Percentiles rank a stretch among this genome's conserved stretches.
Conservation (phyloP, 1,284 basidiomycete genomes). For the Ustilago nuda region DNA sequence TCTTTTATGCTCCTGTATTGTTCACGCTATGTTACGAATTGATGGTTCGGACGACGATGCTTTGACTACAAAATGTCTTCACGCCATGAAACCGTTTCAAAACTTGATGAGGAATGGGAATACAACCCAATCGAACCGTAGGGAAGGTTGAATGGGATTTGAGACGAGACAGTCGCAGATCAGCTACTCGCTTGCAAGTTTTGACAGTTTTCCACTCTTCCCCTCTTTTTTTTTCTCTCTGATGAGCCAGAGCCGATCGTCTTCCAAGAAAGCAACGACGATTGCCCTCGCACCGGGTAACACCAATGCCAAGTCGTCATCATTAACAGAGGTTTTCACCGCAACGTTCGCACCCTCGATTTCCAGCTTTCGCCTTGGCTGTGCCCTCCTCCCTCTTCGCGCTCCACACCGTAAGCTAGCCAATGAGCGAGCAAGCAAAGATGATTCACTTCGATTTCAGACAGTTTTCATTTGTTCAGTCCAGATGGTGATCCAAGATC, state of each 20-base stretch:
- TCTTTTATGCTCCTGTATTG: too few species aligned
- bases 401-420: background rate
- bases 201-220: background rate
- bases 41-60: conserved; percentile 6
- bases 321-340: background rate
- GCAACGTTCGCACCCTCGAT: background rate
- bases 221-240: too few species aligned
- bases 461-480: background rate
- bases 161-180: conserved; percentile 24
- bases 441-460: conserved; percentile 2
- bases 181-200: conserved; percentile 24
- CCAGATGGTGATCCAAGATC: background rate
- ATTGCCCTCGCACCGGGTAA: conserved; percentile 14
- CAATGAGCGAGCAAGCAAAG: background rate
- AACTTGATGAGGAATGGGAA: conserved; percentile 1
- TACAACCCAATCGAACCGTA: conserved; percentile 2
- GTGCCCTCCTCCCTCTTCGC: background rate
- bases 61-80: background rate
- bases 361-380: background rate
- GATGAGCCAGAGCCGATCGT: conserved; percentile 7
- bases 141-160: background rate
- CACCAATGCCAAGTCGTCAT: background rate
- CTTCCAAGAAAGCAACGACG: conserved; percentile 21
- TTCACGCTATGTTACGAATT: too few species aligned
- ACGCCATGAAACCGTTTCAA: background rate